These are phyloP conservation scores for Lolium multiflorum DNA, from an alignment of 176 grass and related monocot genomes.

Conservation along the genomic window DNA sequence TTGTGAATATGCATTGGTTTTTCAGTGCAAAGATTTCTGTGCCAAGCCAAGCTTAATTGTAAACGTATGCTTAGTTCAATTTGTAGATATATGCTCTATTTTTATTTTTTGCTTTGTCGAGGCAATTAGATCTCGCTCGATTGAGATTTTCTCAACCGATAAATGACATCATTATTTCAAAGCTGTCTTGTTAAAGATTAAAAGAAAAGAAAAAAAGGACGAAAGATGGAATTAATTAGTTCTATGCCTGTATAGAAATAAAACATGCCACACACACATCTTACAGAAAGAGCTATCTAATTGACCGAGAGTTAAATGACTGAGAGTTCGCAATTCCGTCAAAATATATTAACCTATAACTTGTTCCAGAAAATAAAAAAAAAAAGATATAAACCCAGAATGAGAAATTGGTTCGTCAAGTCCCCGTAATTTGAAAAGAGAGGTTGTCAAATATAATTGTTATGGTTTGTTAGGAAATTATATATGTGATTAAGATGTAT, in stretches of 20 bases:
- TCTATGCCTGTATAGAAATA: background rate
- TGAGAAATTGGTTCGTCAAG: background rate
- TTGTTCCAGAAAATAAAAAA: background rate
- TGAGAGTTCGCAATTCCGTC: background rate
- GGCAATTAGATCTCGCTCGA: too few relatives aligned
- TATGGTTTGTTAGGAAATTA: background rate
- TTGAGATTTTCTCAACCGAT: too few relatives aligned
- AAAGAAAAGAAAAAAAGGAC: too few relatives aligned
- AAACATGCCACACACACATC: background rate
- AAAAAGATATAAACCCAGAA: too few relatives aligned
- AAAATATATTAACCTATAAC: background rate
- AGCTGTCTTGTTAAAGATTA: too few relatives aligned
- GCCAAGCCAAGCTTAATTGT: background rate
- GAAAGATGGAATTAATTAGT: too few relatives aligned
- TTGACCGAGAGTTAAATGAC: background rate
- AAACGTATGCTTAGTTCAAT: background rate
- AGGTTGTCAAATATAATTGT: background rate
- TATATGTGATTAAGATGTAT: background rate
- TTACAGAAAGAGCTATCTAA: background rate
- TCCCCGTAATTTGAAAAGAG: background rate
- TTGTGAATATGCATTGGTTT: background rate
- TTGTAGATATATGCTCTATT: background rate
- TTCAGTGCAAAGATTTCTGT: background rate
- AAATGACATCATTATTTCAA: too few relatives aligned
- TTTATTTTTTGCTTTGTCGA: too few relatives aligned